Evolutionary conservation across 306 rosid genomes (phyloP).

Genomic region (Lathyrus aphaca): DNA sequence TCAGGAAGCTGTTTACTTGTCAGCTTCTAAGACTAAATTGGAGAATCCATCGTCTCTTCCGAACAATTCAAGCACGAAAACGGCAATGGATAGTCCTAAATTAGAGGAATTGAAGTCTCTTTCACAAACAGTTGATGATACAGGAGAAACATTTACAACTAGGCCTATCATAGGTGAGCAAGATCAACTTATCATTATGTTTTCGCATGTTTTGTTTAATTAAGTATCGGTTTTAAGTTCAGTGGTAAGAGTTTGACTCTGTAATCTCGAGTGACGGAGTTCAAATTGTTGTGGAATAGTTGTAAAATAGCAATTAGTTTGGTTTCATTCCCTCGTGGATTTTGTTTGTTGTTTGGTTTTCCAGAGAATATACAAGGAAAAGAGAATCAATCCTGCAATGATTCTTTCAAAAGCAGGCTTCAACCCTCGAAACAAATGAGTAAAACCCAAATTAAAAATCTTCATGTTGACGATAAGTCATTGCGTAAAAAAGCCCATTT

Average conservation of each 20-base stretch:
- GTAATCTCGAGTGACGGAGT: too few relatives aligned
- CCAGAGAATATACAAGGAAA: constrained; percentile 68
- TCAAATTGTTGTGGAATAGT: too few relatives aligned
- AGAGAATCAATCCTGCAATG: constrained; percentile 58
- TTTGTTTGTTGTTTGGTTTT: constrained; percentile 36
- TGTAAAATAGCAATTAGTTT: too few relatives aligned
- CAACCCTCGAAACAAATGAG: constrained; percentile 45
- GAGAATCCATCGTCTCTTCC: constrained; percentile 50
- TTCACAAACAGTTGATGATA: constrained; percentile 44
- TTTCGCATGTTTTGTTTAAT: constrained; percentile 18
- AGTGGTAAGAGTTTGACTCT: neutral
- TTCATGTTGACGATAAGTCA: constrained; percentile 48
- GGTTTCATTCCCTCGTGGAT: constrained; percentile 12
- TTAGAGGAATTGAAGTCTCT: constrained; percentile 50
- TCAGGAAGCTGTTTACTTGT: constrained; percentile 82
- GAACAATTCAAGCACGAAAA: constrained; percentile 31
- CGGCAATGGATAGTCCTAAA: constrained; percentile 45
- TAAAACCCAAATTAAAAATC: constrained; percentile 51
- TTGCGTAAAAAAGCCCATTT: constrained; percentile 49
- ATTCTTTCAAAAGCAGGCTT: constrained; percentile 50
- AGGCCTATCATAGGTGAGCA: constrained; percentile 52
- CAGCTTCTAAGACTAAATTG: constrained; percentile 67
- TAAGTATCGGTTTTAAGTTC: neutral
- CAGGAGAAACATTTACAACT: constrained; percentile 22
- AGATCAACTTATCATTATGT: constrained; percentile 30